Conservation (phyloP, 306 rosid species). For the Astragalus membranaceus region DNA sequence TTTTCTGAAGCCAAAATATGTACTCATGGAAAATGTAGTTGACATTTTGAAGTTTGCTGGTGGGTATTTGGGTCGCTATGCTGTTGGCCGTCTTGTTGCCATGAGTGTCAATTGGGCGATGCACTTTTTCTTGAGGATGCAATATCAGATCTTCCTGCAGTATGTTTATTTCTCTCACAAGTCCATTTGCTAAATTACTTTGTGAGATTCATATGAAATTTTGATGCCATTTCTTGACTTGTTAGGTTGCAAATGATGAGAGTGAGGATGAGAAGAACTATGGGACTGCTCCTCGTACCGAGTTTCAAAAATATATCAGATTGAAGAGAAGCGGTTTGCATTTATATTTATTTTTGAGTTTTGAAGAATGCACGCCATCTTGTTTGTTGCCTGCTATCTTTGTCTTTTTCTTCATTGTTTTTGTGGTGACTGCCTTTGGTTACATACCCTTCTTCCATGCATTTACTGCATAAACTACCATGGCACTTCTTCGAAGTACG, state of each 20-base stretch:
- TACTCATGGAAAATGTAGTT: constrained; percentile 82
- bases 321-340: constrained; percentile 31
- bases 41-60: constrained; percentile 62
- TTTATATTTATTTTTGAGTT: neutral
- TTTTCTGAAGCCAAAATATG: constrained; percentile 52
- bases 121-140: constrained; percentile 37
- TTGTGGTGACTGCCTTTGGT: neutral
- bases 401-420: neutral
- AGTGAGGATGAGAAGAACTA: constrained; percentile 26
- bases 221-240: neutral
- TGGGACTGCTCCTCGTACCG: constrained; percentile 26
- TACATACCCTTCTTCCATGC: neutral
- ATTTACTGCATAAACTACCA: neutral
- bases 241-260: constrained; percentile 29
- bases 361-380: neutral
- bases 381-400: neutral
- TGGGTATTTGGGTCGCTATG: constrained; percentile 74
- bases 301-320: constrained; percentile 39
- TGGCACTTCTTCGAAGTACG: no score
- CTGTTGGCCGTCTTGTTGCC: constrained; percentile 63
- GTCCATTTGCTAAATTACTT: neutral
- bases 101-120: constrained; percentile 29
- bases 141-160: constrained; percentile 37
- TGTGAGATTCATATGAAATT: neutral
- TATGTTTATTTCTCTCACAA: neutral